Evolutionary conservation across 805 yeast species (phyloP), one percentile per base, ranked within the genome.

Genomic region (Saccharomycopsis babjevae): DNA sequence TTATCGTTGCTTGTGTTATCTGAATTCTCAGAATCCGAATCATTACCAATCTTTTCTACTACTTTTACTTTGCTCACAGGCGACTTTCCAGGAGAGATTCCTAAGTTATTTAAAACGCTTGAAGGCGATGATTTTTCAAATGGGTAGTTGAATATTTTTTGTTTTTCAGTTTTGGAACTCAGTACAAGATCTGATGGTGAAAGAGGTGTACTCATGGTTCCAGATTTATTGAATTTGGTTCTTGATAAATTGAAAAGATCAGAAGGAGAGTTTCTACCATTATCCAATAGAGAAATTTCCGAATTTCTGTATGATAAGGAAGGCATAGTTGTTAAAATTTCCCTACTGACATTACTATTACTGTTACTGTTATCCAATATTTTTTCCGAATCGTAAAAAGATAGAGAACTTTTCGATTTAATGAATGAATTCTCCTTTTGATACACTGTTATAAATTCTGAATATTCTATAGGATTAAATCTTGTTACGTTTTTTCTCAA

Each of bases 381-480:
- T 22, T 46, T 46, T 13, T 46, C 52, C 13, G 30, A 22, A 46
- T 46, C 52, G 28, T 46, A 46, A 22, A 46, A 46, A 13, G 52
- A 46, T 10, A 46, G 28, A 20, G 52, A 46, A 10, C 39, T 50
- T 25, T 39, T 20, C 40, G 57, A 56, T 28, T 50, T 25, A 16
- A 38, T 52, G 46, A 40, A 64, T 6, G 62, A 57, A 32, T 62
- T 39, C 18, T 40, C 60, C 13, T 55, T 25, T 50, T 64, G 65
- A 18, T 36, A 54, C 5, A 62, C 60, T 8, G 57, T 57, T 18
- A 59, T 18, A 50, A 62, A 62, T 34, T 62, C 63, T 2, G 59
- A 50, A 36, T 22, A 58, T 34, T 42, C 40, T 5, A 15, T 18
- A 13, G 63, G 64, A 54, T 57, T 60, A 38, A 64, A 63, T 20